phyloP scores from a whole-genome alignment of 306 rosid genomes.

The Erythrophleum fordii region DNA sequence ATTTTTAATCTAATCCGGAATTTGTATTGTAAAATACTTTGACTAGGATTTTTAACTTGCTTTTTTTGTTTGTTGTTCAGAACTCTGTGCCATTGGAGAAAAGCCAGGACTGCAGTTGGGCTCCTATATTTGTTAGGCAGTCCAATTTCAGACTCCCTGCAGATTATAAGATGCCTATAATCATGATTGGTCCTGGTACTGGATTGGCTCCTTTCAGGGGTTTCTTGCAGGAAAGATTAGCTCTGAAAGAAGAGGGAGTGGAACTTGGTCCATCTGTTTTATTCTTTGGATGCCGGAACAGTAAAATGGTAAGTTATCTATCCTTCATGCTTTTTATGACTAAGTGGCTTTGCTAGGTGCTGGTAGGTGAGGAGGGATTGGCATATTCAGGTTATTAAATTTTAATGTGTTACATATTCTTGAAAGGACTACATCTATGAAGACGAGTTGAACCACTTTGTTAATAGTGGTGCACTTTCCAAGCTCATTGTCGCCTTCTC shows the following conservation, averaged over 20 bases:
- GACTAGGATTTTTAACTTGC: not conserved
- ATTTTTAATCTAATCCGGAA: not conserved
- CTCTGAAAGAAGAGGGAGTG: slow-evolving; percentile 73
- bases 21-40: not conserved
- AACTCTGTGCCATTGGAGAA: slow-evolving; percentile 73
- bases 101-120: slow-evolving; percentile 84
- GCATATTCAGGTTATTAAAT: not conserved
- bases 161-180: slow-evolving; percentile 76
- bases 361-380: not conserved
- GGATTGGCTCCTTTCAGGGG: slow-evolving; percentile 99
- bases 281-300: slow-evolving; percentile 94
- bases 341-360: not conserved
- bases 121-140: slow-evolving; percentile 90
- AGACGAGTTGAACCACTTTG: slow-evolving; percentile 80
- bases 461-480: slow-evolving; percentile 75
- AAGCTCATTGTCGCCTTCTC: slow-evolving; percentile 95
- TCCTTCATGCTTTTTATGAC: slow-evolving; percentile 14
- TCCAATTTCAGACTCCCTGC: slow-evolving; percentile 93
- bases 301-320: slow-evolving; percentile 67
- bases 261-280: slow-evolving; percentile 80
- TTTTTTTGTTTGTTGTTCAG: slow-evolving; percentile 51
- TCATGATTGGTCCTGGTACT: slow-evolving; percentile 99
- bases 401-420: not conserved
- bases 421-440: slow-evolving; percentile 90
- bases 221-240: slow-evolving; percentile 94